phyloP scores from a whole-genome alignment of 768 basidiomycete species.

The Boletus subparvulus region DNA sequence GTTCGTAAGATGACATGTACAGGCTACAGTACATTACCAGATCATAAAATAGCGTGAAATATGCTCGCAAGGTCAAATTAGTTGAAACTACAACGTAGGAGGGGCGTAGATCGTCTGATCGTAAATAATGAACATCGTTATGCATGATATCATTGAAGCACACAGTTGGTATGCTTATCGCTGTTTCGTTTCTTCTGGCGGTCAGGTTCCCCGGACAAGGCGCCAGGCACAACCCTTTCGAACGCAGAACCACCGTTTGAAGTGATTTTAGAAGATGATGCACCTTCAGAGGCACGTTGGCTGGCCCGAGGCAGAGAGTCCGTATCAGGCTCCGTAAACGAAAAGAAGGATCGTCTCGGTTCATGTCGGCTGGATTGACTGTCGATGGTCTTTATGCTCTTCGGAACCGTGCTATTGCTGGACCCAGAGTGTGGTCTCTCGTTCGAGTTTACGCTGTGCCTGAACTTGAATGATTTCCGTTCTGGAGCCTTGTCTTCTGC shows the following conservation, averaged over 20 bases:
- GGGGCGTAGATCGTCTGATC: conserved; percentile 1
- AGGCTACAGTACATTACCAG: conserved; percentile 25
- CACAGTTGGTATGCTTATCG: conserved; percentile 27
- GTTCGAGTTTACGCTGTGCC: conserved; percentile 35
- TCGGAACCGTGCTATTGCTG: conserved; percentile 56
- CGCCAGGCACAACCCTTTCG: conserved; percentile 8
- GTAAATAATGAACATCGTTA: background rate
- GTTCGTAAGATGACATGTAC: conserved; percentile 4
- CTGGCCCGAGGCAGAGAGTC: conserved; percentile 18
- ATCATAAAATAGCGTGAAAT: conserved; percentile 16
- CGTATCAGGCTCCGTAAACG: conserved; percentile 30
- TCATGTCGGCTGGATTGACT: conserved; percentile 43
- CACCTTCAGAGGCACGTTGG: conserved; percentile 22
- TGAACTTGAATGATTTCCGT: conserved; percentile 38
- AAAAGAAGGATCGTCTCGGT: conserved; percentile 36
- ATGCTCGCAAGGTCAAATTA: background rate
- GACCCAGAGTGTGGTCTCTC: conserved; percentile 59
- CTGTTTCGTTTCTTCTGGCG: conserved; percentile 30
- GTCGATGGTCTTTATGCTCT: conserved; percentile 58
- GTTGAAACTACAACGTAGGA: background rate
- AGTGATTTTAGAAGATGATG: conserved; percentile 13
- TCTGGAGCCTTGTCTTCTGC: conserved; percentile 21
- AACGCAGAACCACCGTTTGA: conserved; percentile 6
- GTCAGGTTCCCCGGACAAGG: conserved; percentile 13
- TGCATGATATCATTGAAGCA: conserved; percentile 23